Evolutionary conservation across 352 stramenopile species (phyloP), one percentile per base, ranked within the genome.

Genomic region (Phytophthora sojae): DNA sequence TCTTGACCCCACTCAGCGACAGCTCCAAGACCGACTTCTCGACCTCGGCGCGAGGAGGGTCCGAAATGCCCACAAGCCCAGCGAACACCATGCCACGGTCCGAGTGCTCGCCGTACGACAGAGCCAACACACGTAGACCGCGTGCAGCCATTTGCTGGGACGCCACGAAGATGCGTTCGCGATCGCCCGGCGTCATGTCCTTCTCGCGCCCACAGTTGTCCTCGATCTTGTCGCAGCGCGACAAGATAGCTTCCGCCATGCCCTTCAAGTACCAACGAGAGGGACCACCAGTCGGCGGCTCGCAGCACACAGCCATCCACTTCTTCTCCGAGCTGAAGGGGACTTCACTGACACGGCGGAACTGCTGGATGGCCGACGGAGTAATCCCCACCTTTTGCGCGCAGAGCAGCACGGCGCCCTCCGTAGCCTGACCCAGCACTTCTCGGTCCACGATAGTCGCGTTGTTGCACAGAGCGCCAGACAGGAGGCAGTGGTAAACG

Each of bases 241-340:
- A 76, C 35, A 96, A 60, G 54, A 94, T 94, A 19, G 87, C 82
- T 67, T 96, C 87, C 17, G 85, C 91, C 89, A 96, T 94, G 50
- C 78, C 90, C 79, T 94, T 95, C 30, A 92, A 67, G 52, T 94
- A 82, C 84, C 86, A 96, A 37, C 77, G 84, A 35, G 79, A 86
- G 25, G 77, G 79, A 1, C 76, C 73, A 60, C 85, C 82, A 30
- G 80, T 69, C 12, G 65, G 68, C 3, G 68, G 39, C 47, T 93
- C 85, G 53, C 84, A 91, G 57, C 84, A 92, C 23, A 99, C 95
- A 68, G 98, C 96, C 97, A 99, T 99, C 77, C 91, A 93, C 71
- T 99, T 99, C 59, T 96, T 94, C 61, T 99, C 96, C 25, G 93
- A 98, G 59, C 86, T 98, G 79, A 99, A 99, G 0, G 96, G 93